These are phyloP conservation scores for Exophiala aquamarina DNA, from an alignment of 2,329 filamentous ascomycete species.

Conservation along the genomic window DNA sequence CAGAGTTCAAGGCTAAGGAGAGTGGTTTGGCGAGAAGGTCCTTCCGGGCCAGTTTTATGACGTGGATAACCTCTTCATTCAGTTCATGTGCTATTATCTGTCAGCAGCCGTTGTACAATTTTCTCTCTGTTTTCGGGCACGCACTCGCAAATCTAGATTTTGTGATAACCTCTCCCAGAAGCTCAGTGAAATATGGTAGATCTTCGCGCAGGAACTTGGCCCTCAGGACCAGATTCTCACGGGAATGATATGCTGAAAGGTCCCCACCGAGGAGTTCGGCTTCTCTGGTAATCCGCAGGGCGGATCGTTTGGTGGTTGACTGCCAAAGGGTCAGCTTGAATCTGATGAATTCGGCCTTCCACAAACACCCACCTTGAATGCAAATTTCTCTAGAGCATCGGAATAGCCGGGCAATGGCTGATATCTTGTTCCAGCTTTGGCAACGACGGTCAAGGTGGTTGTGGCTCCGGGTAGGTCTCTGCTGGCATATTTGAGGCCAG, in stretches of 20 bases:
- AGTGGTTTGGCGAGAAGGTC: slow-evolving; percentile 62
- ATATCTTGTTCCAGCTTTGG: slow-evolving; percentile 92
- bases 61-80: slow-evolving; percentile 78
- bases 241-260: slow-evolving; percentile 83
- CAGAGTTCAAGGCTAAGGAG: slow-evolving; percentile 79
- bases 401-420: slow-evolving; percentile 86
- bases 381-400: slow-evolving; percentile 88
- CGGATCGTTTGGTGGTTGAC: slow-evolving; percentile 80
- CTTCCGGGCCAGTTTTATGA: slow-evolving; percentile 76
- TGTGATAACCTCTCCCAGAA: slow-evolving; percentile 86
- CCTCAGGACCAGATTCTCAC: slow-evolving; percentile 88
- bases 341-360: no score
- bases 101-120: slow-evolving; percentile 3
- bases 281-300: slow-evolving; percentile 90
- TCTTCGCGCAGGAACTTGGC: slow-evolving; percentile 95
- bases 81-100: slow-evolving; percentile 73
- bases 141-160: slow-evolving; percentile 78
- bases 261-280: slow-evolving; percentile 91
- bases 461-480: slow-evolving; percentile 86
- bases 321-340: slow-evolving; percentile 49
- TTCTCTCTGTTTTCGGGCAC: neutral
- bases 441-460: slow-evolving; percentile 85
- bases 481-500: slow-evolving; percentile 88
- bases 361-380: slow-evolving; percentile 92
- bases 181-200: slow-evolving; percentile 94